Evolutionary conservation across 192 early-diverging fungal species (phyloP), one percentile per base, ranked within the genome.

Genomic region (Gamsiella multidivaricata): DNA sequence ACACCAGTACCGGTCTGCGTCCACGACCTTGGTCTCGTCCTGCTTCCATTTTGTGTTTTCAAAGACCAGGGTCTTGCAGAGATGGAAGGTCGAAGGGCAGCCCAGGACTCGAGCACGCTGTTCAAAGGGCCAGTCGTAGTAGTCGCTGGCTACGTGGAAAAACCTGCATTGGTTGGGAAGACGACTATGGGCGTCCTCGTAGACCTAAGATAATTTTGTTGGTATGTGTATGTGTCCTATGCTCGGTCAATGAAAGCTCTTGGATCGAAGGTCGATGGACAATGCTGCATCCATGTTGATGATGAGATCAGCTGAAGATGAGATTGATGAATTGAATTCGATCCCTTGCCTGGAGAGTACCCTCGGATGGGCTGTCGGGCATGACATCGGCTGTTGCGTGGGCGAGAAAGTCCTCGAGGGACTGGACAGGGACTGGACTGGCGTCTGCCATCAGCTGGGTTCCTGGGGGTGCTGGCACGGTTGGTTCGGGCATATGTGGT

Each of bases 21-120:
- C 46, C 33, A 61, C 69, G 65, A 80, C 79, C 33, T 80, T 65
- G 49, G 70, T 83, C 9, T 66, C 69, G 63, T 81, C 81, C 62
- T 89, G 85, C 1, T 82, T 78, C 61, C 80, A 92, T 11, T 90
- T 87, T 28, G 94, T 98, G 84, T 98, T 98, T 74, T 96, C 94
- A 59, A 98, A 86, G 8, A 97, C 80, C 0, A 98, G 81, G 5
- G 91, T 89, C 67, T 98, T 98, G 86, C 96, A 98, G 49, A 98
- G 82, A 54, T 97, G 95, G 26, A 81, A 83, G 7, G 84, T 80
- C 12, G 90, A 91, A 5, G 95, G 95, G 6, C 90, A 93, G 1
- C 51, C 37, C 81, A 71, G 50, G 23, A 87, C 84, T 54, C 85
- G 89, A 62, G 92, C 92, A 34, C 95, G 88, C 26, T 87, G 80